Evolutionary conservation across 2,329 filamentous ascomycete genomes (phyloP).

Genomic region (Magnaporthales sp.): DNA sequence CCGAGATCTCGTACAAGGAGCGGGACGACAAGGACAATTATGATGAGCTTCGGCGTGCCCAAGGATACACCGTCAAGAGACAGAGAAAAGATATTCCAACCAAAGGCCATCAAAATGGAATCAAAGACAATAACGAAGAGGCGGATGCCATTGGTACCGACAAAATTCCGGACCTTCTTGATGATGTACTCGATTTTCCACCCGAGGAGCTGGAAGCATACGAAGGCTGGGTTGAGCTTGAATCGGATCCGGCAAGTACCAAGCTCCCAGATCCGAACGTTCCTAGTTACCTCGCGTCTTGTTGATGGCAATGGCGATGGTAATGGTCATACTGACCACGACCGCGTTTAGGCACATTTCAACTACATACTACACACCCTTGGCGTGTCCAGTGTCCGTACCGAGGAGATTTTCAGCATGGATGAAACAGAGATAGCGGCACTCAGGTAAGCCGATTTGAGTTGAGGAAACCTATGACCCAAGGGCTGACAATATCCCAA

Average conservation of each 20-base stretch:
- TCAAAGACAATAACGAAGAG: background rate
- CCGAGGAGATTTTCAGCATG: slow-evolving; percentile 68
- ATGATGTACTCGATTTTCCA: slow-evolving; percentile 37
- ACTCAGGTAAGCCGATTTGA: slow-evolving; percentile 44
- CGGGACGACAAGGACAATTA: background rate
- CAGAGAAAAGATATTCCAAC: slow-evolving; percentile 3
- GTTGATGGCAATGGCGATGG: background rate
- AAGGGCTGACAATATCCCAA: slow-evolving; percentile 26
- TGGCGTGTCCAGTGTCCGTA: slow-evolving; percentile 63
- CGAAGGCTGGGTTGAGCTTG: slow-evolving; percentile 74
- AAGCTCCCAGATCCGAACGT: no score
- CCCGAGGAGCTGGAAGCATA: slow-evolving; percentile 49
- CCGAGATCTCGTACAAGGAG: background rate
- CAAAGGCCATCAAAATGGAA: background rate
- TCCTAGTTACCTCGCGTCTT: background rate
- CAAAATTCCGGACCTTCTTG: slow-evolving; percentile 22
- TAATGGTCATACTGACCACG: background rate
- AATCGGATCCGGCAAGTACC: slow-evolving; percentile 71
- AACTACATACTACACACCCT: slow-evolving; percentile 75
- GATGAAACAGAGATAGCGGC: slow-evolving; percentile 56
- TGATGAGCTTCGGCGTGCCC: slow-evolving; percentile 1
- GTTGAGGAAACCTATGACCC: background rate
- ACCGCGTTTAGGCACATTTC: slow-evolving; percentile 62
- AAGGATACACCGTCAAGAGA: slow-evolving; percentile 6
- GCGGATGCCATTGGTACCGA: background rate